Evolutionary conservation across 768 basidiomycete genomes (phyloP).

Genomic region (Russula compacta): DNA sequence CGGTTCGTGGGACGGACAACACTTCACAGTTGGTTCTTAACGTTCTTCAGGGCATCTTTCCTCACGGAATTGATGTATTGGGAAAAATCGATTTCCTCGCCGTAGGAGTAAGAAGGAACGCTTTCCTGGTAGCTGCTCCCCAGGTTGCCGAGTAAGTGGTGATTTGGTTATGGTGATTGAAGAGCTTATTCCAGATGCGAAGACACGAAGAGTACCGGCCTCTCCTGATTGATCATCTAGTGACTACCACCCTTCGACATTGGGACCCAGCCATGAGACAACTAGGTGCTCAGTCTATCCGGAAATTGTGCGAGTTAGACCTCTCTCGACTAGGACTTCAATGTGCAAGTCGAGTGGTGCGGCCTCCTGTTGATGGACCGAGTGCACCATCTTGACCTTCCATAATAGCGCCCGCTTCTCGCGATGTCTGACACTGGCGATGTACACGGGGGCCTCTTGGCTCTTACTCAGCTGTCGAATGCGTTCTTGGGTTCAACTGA

Average conservation of each 20-base stretch:
- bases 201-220: conserved; percentile 75
- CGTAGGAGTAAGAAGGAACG: conserved; percentile 74
- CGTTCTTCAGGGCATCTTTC: conserved; percentile 64
- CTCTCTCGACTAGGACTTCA: conserved; percentile 42
- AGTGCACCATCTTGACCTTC: conserved; percentile 13
- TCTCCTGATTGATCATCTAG: conserved; percentile 61
- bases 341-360: conserved; percentile 44
- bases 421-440: conserved; percentile 58
- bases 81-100: conserved; percentile 92
- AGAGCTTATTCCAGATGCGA: background rate
- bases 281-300: conserved; percentile 67
- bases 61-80: conserved; percentile 90
- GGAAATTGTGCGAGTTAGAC: conserved; percentile 56
- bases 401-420: conserved; percentile 43
- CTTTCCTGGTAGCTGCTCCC: conserved; percentile 78
- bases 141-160: conserved; percentile 73
- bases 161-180: conserved; percentile 3
- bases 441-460: conserved; percentile 75
- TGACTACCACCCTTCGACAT: conserved; percentile 69
- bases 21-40: conserved; percentile 8
- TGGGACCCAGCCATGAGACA: conserved; percentile 82
- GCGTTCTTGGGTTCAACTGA: conserved; percentile 36
- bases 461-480: conserved; percentile 62
- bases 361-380: conserved; percentile 22
- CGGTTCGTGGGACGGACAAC: conserved; percentile 43